Evolutionary conservation across 2,329 filamentous ascomycete genomes (phyloP), one percentile per base, ranked within the genome.

Genomic region (Paecilomyces niveus): DNA sequence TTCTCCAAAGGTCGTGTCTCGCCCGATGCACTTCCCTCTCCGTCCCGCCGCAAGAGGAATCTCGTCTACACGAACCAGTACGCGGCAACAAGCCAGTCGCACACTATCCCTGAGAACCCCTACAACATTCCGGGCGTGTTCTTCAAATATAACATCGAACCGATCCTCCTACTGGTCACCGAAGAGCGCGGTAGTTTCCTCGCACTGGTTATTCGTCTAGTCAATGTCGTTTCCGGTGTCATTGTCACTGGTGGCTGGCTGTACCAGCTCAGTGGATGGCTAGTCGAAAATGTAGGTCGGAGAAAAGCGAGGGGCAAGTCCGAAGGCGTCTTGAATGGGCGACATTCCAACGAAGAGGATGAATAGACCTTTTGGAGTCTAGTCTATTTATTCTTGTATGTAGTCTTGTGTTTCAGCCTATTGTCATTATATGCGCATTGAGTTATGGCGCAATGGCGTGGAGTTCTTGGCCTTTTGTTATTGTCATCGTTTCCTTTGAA

Each of bases 131-230:
- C 94, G 0, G 94, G 94, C 32, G 86, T 99, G 62, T 99, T 97
- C 73, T 90, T 99, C 83, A 99, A 97, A 79, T 99, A 96, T 77
- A 93, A 97, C 72, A 97, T 99, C 67, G 94, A 99, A 80, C 94
- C 94, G 1, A 92, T 99, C 67, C 79, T 94, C 72, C 80, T 99
- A 56, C 87, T 89, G 29, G 88, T 99, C 50, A 88, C 88, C 61
- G 93, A 97, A 78, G 85, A 86, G 68, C 85, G 92, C 69, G 87
- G 88, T 58, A 82, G 89, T 51, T 80, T 96, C 59, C 76, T 96
- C 63, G 80, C 83, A 24, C 85, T 99, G 66, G 61, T 92, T 52
- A 83, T 97, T 64, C 86, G 93, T 71, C 76, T 97, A 55, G 87
- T 97, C 64, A 99, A 99, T 74, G 89, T 97, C 18, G 81, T 97